Conservation (phyloP, 179 eudicot genomes). For the Silene coronaria region DNA sequence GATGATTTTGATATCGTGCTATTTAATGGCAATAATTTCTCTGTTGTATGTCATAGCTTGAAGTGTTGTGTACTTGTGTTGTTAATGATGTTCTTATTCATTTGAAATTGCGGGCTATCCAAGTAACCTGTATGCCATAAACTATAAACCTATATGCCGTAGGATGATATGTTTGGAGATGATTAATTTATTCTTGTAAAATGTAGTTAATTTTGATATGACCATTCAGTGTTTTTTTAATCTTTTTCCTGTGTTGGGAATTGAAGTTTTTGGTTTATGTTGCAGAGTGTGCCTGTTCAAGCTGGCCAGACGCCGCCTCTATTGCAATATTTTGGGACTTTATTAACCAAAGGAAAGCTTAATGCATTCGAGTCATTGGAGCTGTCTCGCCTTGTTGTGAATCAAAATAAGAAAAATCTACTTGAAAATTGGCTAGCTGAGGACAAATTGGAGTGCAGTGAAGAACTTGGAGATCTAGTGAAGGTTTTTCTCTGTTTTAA, state of each 20-base stretch:
- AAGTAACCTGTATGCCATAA: too few species aligned
- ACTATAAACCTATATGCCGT: too few species aligned
- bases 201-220: too few species aligned
- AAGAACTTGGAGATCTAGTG: conserved; percentile 97
- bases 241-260: neutral
- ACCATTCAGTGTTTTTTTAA: neutral
- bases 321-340: conserved; percentile 64
- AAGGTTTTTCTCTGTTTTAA: conserved; percentile 41
- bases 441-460: conserved; percentile 89
- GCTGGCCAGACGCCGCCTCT: conserved; percentile 94
- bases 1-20: too few species aligned
- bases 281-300: conserved; percentile 98
- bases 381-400: conserved; percentile 84
- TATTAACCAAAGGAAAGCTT: conserved; percentile 73
- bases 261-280: conserved; percentile 2
- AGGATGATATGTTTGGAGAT: too few species aligned
- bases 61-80: too few species aligned
- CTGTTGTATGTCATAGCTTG: too few species aligned
- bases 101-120: too few species aligned
- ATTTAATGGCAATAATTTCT: too few species aligned
- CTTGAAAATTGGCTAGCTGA: conserved; percentile 94
- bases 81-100: too few species aligned
- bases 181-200: too few species aligned
- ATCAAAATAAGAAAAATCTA: conserved; percentile 89
- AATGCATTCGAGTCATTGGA: conserved; percentile 95